Base-by-base conservation (phyloP, 805 yeast species). In the Monosporozyma siamensis region DNA sequence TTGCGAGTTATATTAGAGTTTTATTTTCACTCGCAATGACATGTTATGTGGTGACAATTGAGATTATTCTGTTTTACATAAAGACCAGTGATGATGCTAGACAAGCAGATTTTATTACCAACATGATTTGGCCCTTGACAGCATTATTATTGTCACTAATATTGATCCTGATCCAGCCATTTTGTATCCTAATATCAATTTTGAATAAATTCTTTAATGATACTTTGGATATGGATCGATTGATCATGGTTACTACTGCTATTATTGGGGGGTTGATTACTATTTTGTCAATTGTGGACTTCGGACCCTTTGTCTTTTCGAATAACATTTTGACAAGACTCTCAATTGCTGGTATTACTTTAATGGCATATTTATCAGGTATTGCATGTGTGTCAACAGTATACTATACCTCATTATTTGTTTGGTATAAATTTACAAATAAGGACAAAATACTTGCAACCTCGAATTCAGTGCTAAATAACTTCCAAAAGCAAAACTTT, bases 341-440 rank as follows among this genome's bases (percentile, higher is more conserved):
- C 12, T 60, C 66, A 6, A 50, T 61, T 4, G 51, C 53, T 3
- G 66, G 66, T 15, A 60, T 59, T 1, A 56, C 61, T 2, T 25
- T 60, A 9, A 54, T 61, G 61, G 63, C 64, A 6, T 43, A 49
- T 14, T 41, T 61, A 25, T 60, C 66, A 2, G 64, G 63, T 3
- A 46, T 61, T 22, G 66, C 65, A 4, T 55, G 63, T 30, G 55
- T 55, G 1, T 60, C 66, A 2, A 58, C 63, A 1, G 45, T 56
- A 3, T 59, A 56, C 39, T 60, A 58, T 34, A 54, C 57, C 1
- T 46, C 48, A 22, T 31, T 49, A 29, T 46, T 47, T 25, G 7
- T 58, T 18, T 46, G 48, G 48, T 41, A 40, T 7, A 47, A 41
- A 34, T 31, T 31, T 20, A 32, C 31, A n/a, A 37, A 30, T 12